Evolutionary conservation across 163 green algal species (phyloP), one percentile per base, ranked within the genome.

Genomic region (Chlamydomonas reinhardtii): DNA sequence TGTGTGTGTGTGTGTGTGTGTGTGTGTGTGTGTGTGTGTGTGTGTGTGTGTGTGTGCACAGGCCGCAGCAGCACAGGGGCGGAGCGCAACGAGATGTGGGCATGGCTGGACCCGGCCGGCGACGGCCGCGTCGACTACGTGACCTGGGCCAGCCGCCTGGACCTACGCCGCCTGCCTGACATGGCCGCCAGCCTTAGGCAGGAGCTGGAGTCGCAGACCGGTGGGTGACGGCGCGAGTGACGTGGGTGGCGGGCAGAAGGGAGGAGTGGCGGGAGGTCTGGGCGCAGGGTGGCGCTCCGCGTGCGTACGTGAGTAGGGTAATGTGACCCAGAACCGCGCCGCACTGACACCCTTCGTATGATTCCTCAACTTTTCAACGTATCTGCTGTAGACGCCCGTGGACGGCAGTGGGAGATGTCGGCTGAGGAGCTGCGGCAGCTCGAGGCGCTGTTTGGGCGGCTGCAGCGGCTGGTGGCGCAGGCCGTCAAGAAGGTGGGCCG

Each of bases 401-500:
- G 48, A 12, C 89, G 95, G 43, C 43, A 68, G 27, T 84, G 77
- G 77, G 43, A 76, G 43, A 66, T 84, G 39, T 61, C 77, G 20
- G 5, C 43, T 4, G 20, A 16, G 73, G 95, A 98, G 91, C 81
- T 95, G 56, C 19, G 75, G 69, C 89, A 97, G 74, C 90, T 96
- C 24, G 64, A 94, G 35, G 91, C 91, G 64, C 95, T 98, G 93
- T 87, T 97, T 71, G 65, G 37, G 8, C 92, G 96, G 29, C 90
- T 98, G 84, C 80, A 87, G 71, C 52, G 68, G 79, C 79, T 77
- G 29, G 77, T 84, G 77, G 77, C 54, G 65, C 69, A 68, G 77
- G 77, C 77, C 2, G 48, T 84, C 31, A 59, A 48, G 31, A 84
- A 76, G 77, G 76, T 84, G 37, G 17, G 43, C 3, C 14, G 65